A percentile compares a stretch with the other conserved stretches of the same genome.
These are phyloP conservation scores for Jaltomata sinuosa DNA, from an alignment of 257 asterid genomes.

Conservation along the genomic window DNA sequence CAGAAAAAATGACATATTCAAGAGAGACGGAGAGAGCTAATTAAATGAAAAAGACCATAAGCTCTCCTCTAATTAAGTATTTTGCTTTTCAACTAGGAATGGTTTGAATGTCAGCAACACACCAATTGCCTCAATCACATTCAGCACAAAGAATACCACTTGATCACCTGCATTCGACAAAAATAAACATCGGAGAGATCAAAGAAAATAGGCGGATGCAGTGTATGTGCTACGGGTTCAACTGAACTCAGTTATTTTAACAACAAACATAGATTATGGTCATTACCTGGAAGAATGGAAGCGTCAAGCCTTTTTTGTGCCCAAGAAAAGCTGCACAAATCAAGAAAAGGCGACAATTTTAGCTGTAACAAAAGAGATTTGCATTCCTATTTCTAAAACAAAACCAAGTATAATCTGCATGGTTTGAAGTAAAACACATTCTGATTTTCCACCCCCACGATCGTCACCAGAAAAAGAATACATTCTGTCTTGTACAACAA, in stretches of 20 bases:
- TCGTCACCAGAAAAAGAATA: background rate
- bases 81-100: conserved; percentile 7
- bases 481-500: background rate
- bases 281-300: conserved; percentile 58
- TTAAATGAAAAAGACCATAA: background rate
- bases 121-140: conserved; percentile 24
- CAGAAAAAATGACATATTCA: background rate
- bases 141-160: conserved; percentile 31
- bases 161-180: conserved; percentile 15
- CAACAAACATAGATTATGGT: background rate
- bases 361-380: background rate
- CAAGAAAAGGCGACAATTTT: background rate
- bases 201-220: background rate
- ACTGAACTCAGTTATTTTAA: background rate
- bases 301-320: conserved; percentile 54
- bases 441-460: background rate
- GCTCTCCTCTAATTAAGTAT: background rate
- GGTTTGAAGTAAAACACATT: background rate
- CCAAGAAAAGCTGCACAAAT: conserved; percentile 52
- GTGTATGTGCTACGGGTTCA: background rate
- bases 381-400: background rate
- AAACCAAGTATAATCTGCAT: background rate
- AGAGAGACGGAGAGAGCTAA: background rate
- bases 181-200: background rate
- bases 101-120: conserved; percentile 25